Evolutionary conservation across 2,329 filamentous ascomycete species (phyloP), one percentile per base, ranked within the genome.

Genomic region (Diaporthe ilicicola): DNA sequence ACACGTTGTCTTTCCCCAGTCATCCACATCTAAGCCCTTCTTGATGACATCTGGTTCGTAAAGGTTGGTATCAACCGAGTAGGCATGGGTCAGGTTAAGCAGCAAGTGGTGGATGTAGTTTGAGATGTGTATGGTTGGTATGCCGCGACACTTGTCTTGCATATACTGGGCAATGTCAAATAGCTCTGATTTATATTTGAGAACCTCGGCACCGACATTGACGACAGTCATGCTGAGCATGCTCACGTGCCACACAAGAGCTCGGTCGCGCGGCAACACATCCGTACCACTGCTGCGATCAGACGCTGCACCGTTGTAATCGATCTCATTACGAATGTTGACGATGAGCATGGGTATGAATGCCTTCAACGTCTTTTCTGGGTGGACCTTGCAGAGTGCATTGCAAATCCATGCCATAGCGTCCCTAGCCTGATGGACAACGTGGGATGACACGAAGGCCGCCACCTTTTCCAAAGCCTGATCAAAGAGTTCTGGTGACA

Each of bases 381-480:
- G 95, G 76, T 97, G 94, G 75, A 97, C 94, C 82, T 98, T 98
- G 86, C 96, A 97, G 29, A 99, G 87, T 0, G 94, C 93, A 81
- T 98, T 98, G 82, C 95, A 93, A 67, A 98, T 98, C 87, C 97
- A 99, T 1, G 97, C 96, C 93, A 99, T 98, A 9, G 96, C 95
- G 85, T 99, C 96, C 74, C 95, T 88, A 67, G 96, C 95, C 82
- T 98, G 96, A 77, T 99, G 95, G 22, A 99, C 95, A 61, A 99
- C 96, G 82, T 98, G 96, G 74, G 93, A 93, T 1, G 93, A 92
- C 32, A 98, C 93, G 79, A 99, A 99, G 39, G 93, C 90, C 2
- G 94, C 93, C 76, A 99, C 90, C 84, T 98, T 98, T 72, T 97
- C 93, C 64, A 99, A 84, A 0, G 94, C 94, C 79, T 96, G 89